phyloP scores from a whole-genome alignment of 306 rosid genomes.

The Boehmeria nivea region DNA sequence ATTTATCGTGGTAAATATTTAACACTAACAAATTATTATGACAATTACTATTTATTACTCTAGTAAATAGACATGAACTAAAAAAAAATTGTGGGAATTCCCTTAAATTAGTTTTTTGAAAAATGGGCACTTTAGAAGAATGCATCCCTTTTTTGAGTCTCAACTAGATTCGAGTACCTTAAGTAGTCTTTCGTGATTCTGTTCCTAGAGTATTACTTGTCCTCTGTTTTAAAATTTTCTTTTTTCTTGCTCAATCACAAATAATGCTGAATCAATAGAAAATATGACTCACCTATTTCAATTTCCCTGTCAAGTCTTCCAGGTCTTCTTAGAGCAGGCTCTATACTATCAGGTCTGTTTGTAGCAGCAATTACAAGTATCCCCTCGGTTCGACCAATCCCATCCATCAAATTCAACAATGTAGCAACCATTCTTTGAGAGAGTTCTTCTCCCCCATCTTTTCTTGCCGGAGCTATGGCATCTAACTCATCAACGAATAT shows the following conservation, averaged over 20 bases:
- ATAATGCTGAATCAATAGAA: neutral
- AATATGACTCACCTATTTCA: constrained; percentile 60
- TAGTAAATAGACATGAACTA: no score
- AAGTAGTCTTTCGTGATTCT: neutral
- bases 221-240: no score
- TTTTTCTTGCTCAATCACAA: neutral
- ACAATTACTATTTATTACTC: no score
- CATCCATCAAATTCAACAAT: constrained; percentile 79
- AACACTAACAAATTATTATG: no score
- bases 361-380: constrained; percentile 83
- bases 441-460: constrained; percentile 81
- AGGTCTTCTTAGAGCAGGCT: constrained; percentile 89
- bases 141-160: no score
- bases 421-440: constrained; percentile 87
- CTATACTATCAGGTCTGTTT: constrained; percentile 76
- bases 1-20: no score
- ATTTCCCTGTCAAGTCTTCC: constrained; percentile 92
- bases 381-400: constrained; percentile 59
- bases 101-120: no score
- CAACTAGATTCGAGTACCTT: no score
- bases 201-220: neutral
- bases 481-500: constrained; percentile 88
- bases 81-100: no score
- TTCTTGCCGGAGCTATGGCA: constrained; percentile 87
- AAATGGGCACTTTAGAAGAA: no score